These are phyloP conservation scores for Seiridium cupressi DNA, from an alignment of 2,329 filamentous ascomycete genomes.

Conservation along the genomic window DNA sequence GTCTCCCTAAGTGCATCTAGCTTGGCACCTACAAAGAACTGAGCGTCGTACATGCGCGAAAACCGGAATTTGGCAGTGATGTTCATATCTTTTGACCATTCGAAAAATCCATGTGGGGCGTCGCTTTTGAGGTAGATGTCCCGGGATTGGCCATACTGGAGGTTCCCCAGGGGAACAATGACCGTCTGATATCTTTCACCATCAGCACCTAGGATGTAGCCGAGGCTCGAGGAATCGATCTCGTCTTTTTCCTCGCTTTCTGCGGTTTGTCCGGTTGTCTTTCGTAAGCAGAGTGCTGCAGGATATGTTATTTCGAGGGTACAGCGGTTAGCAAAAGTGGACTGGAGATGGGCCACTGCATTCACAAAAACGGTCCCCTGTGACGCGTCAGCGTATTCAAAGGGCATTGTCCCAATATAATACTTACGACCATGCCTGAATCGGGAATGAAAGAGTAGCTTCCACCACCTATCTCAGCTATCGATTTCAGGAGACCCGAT, in stretches of 20 bases:
- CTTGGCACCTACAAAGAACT: constrained; percentile 3
- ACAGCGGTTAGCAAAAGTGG: constrained; percentile 52
- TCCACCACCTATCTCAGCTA: constrained; percentile 55
- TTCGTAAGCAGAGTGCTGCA: constrained; percentile 31
- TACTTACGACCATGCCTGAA: constrained; percentile 54
- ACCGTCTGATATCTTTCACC: constrained; percentile 20
- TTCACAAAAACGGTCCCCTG: constrained; percentile 60
- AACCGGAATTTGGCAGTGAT: constrained; percentile 36
- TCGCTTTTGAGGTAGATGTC: constrained; percentile 45
- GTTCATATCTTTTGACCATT: background rate
- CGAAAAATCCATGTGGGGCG: background rate
- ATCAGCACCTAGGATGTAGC: background rate
- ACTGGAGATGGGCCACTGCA: constrained; percentile 59
- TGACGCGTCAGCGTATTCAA: background rate
- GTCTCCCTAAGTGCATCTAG: constrained; percentile 18
- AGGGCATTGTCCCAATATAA: background rate
- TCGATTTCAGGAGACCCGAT: constrained; percentile 57
- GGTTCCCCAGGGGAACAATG: constrained; percentile 44
- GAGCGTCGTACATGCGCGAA: constrained; percentile 17
- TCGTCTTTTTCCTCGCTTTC: constrained; percentile 25
- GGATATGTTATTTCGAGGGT: constrained; percentile 40
- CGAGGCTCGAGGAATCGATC: constrained; percentile 1
- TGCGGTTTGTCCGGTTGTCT: constrained; percentile 38
- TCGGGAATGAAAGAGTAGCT: constrained; percentile 63
- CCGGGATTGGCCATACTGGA: constrained; percentile 61